These are phyloP conservation scores for Liriodendron chinense DNA, from an alignment of 164 flowering plant species.

Conservation along the genomic window DNA sequence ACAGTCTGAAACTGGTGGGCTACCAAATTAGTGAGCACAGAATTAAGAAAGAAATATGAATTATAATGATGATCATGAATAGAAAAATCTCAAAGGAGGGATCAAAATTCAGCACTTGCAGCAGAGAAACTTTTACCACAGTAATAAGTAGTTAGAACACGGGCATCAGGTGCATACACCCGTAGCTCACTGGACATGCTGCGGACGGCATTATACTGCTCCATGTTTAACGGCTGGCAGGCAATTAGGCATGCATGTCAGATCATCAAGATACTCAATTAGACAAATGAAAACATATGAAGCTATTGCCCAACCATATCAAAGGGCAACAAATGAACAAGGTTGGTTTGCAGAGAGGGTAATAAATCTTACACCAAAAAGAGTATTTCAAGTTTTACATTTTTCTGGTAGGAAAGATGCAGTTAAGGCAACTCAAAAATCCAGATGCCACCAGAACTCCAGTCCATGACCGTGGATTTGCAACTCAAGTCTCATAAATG, in stretches of 20 bases:
- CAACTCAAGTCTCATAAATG: conserved; percentile 5
- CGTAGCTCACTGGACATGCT: conserved; percentile 75
- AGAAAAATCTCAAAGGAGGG: neutral
- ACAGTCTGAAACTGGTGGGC: too few relatives aligned
- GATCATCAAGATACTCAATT: neutral
- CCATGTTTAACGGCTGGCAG: conserved; percentile 83
- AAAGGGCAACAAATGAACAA: neutral
- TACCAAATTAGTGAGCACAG: too few relatives aligned
- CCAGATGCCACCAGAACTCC: conserved; percentile 3
- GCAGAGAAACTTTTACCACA: conserved; percentile 46
- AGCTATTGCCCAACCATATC: neutral
- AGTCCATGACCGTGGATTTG: neutral
- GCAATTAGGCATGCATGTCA: conserved; percentile 6
- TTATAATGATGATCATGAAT: neutral
- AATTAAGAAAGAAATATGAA: neutral
- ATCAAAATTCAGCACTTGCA: neutral
- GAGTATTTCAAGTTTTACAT: too few relatives aligned
- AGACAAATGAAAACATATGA: neutral
- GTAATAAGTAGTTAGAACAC: conserved; percentile 91
- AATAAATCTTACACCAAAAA: neutral
- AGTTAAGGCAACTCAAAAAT: neutral
- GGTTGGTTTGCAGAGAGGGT: neutral
- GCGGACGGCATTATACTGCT: conserved; percentile 72
- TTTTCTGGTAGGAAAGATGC: neutral
- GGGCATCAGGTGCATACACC: conserved; percentile 90